phyloP scores from a whole-genome alignment of 192 early-diverging fungal genomes.

The Umbelopsis sp. region DNA sequence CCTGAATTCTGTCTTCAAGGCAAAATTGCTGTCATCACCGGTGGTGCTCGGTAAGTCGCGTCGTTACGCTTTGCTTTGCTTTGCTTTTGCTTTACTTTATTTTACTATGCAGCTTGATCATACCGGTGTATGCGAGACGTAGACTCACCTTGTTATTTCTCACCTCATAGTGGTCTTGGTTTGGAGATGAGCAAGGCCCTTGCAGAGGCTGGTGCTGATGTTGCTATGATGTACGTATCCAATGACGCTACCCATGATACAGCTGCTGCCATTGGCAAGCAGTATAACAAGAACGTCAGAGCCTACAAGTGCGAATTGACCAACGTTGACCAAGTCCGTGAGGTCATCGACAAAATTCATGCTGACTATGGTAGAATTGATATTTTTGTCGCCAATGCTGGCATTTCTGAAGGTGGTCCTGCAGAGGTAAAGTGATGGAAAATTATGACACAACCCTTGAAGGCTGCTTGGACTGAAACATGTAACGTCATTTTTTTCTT shows the following conservation, averaged over 20 bases:
- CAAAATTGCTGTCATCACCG: constrained; percentile 34
- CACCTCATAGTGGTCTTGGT: constrained; percentile 29
- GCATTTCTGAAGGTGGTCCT: constrained; percentile 27
- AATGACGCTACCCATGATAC: constrained; percentile 30
- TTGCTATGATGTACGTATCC: constrained; percentile 38
- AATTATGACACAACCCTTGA: background rate
- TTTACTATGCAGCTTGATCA: background rate
- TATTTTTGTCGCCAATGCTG: constrained; percentile 41
- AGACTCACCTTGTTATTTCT: background rate
- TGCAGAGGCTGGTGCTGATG: constrained; percentile 36
- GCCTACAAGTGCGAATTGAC: constrained; percentile 37
- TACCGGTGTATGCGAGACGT: background rate
- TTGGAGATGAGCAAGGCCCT: constrained; percentile 37
- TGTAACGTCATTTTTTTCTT: background rate
- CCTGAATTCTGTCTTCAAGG: constrained; percentile 35
- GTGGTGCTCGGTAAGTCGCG: constrained; percentile 28
- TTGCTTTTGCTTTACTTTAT: too few relatives aligned
- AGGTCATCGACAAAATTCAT: constrained; percentile 27
- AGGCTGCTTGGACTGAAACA: background rate
- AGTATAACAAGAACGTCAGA: constrained; percentile 23
- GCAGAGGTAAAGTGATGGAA: constrained; percentile 20
- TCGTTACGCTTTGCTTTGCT: background rate
- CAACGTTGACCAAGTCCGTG: constrained; percentile 20
- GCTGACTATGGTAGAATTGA: constrained; percentile 36
- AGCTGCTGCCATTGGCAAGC: constrained; percentile 25